Base-by-base conservation (phyloP, 1,284 basidiomycete genomes). In the Moesziomyces globuligerus region DNA sequence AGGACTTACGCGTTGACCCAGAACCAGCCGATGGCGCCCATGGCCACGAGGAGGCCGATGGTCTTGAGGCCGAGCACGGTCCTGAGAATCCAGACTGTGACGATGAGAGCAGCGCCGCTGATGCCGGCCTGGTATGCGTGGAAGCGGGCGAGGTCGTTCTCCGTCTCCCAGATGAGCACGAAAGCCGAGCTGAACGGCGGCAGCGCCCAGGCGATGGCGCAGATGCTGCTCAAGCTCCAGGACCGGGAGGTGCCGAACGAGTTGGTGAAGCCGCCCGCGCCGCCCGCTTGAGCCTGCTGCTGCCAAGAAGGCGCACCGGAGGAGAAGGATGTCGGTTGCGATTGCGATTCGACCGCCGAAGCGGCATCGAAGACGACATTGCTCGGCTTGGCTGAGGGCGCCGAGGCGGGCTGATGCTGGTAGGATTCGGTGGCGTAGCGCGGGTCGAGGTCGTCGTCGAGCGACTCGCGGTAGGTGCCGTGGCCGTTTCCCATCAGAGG, bases 1-100 rank as follows among this genome's bases (percentile, higher is more conserved):
- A 15, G 7, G 7, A 76, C 75, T 67, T 61, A 79, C 75, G 65
- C 75, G 51, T 75, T 75, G 49, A 79, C 74, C 76, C 76, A 79
- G 49, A 66, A 75, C 65, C 72, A 77, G n/a, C 76, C 76, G 17
- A 69, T 61, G 3, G 61, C 53, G 34, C 60, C 76, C 76, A 79
- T 79, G 10, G 66, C 69, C 1, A 77, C 51, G 37, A 79, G 54
- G 48, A 79, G 45, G 11, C 75, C 72, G 18, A 79, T 65, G 10
- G 75, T 74, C 38, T 79, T 71, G 52, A 76, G 60, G 15, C 76
- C 76, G 25, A 79, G 39, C 26, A 67, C 43, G 7, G 53, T 46
- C 37, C 75, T 65, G 23, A 79, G 32, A 10, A 79, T 34, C 73
- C 75, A 79, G 21, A 77, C 37, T 15, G 56, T 7, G 26, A 74